Conservation (phyloP, 2,329 filamentous ascomycete genomes). For the Fusarium anthophilum region DNA sequence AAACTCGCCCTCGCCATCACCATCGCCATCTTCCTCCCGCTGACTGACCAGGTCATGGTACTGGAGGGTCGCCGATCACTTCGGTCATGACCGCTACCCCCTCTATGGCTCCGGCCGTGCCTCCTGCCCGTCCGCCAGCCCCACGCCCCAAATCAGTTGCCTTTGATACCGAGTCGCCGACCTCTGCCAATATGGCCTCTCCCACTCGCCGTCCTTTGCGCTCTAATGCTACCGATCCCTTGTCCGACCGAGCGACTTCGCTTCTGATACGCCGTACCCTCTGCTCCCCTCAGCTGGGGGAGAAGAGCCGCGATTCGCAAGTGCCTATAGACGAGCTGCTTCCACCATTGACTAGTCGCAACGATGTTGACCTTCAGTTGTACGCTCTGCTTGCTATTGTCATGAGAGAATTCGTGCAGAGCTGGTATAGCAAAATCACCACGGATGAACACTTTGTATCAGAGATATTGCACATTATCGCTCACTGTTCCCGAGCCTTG, state of each 20-base stretch:
- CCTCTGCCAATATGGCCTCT: slow-evolving; percentile 33
- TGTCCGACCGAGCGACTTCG: slow-evolving; percentile 81
- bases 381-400: slow-evolving; percentile 93
- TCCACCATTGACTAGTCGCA: slow-evolving; percentile 91
- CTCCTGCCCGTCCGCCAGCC: slow-evolving; percentile 34
- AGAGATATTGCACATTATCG: slow-evolving; percentile 89
- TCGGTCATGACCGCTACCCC: slow-evolving; percentile 45
- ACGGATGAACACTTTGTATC: slow-evolving; percentile 87
- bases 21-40: neutral
- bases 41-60: slow-evolving; percentile 41
- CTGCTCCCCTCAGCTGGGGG: slow-evolving; percentile 74
- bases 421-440: slow-evolving; percentile 94
- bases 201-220: slow-evolving; percentile 47
- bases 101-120: slow-evolving; percentile 29
- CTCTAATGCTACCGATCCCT: slow-evolving; percentile 56
- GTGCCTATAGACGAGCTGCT: slow-evolving; percentile 81
- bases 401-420: slow-evolving; percentile 87
- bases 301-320: slow-evolving; percentile 61
- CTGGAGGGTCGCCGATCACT: slow-evolving; percentile 14
- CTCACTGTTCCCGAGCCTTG: slow-evolving; percentile 87
- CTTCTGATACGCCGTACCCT: slow-evolving; percentile 85
- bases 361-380: slow-evolving; percentile 91
- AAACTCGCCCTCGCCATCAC: neutral
- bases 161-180: slow-evolving; percentile 37
- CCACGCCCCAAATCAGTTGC: slow-evolving; percentile 38